Percentiles rank a stretch among this genome's conserved stretches.
Conservation (phyloP, 2,329 filamentous ascomycete species). For the Neopestalotiopsis sp. region DNA sequence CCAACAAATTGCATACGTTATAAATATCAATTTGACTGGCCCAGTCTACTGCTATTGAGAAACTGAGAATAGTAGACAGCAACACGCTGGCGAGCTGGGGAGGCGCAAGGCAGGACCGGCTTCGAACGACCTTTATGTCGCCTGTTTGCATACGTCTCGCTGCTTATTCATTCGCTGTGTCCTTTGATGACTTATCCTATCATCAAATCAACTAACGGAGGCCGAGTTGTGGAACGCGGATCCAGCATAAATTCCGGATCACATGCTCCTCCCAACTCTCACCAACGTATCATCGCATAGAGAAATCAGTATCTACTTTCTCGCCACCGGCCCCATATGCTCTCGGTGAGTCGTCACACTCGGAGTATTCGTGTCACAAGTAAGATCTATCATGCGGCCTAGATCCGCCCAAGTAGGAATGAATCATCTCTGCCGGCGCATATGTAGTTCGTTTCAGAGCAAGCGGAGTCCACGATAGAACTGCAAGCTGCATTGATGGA, state of each 20-base stretch:
- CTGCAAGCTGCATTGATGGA: background rate
- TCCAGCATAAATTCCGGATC: background rate
- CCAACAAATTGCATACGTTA: background rate
- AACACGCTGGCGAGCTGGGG: too few relatives aligned
- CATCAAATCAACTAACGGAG: background rate
- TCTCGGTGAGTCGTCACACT: background rate
- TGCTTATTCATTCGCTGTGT: background rate
- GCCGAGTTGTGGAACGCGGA: background rate
- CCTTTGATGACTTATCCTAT: background rate
- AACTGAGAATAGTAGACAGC: too few relatives aligned
- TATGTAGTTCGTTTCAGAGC: background rate
- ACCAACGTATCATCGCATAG: background rate
- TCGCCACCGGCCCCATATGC: background rate
- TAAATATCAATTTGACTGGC: too few relatives aligned
- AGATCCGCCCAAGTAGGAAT: background rate
- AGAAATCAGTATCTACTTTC: background rate
- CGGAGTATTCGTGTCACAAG: background rate
- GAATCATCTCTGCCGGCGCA: background rate
- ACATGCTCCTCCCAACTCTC: background rate
- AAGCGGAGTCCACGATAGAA: background rate
- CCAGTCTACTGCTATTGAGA: too few relatives aligned
- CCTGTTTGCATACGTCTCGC: background rate
- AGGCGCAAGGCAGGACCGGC: too few relatives aligned
- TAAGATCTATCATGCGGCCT: background rate
- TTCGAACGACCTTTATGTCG: too few relatives aligned